A percentile compares a stretch with the other conserved stretches of the same genome.
Evolutionary conservation across 2,329 filamentous ascomycete genomes (phyloP).

Genomic region (Fusarium fracticaudum): DNA sequence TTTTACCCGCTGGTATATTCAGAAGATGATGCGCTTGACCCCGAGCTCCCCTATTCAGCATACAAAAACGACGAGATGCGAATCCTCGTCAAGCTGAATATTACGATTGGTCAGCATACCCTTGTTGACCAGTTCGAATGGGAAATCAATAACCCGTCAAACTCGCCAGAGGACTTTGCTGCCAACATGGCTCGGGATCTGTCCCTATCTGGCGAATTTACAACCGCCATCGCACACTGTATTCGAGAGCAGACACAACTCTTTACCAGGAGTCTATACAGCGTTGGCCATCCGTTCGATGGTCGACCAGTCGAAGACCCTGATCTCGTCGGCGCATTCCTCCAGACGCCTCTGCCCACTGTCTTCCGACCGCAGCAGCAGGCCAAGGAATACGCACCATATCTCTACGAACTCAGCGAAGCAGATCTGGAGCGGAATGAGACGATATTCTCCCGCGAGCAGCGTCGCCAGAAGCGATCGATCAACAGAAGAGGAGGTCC

Average conservation of each 20-base stretch:
- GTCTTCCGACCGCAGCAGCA: conserved; percentile 92
- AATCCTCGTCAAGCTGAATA: conserved; percentile 93
- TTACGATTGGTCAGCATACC: conserved; percentile 94
- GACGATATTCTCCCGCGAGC: conserved; percentile 90
- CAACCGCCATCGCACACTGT: conserved; percentile 95
- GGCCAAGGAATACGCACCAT: conserved; percentile 93
- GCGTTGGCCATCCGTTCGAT: conserved; percentile 93
- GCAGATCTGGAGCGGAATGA: conserved; percentile 90
- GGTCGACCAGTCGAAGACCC: conserved; percentile 92
- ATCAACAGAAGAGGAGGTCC: conserved; percentile 94
- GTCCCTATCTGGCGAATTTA: conserved; percentile 93
- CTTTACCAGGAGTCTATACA: conserved; percentile 92
- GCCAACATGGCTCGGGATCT: conserved; percentile 88
- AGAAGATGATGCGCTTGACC: conserved; percentile 89
- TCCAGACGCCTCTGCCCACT: conserved; percentile 82
- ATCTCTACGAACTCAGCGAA: conserved; percentile 93
- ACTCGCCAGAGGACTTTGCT: conserved; percentile 95
- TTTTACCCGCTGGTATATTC: conserved; percentile 93
- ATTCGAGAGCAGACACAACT: conserved; percentile 96
- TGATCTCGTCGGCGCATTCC: conserved; percentile 85
- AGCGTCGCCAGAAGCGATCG: conserved; percentile 92
- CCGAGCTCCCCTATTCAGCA: conserved; percentile 87
- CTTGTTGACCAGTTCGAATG: conserved; percentile 98
- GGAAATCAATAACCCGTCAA: conserved; percentile 96
- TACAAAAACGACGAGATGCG: conserved; percentile 99